Evolutionary conservation across 495 filamentous ascomycete species (phyloP).

Genomic region (Cudoniella acicularis): DNA sequence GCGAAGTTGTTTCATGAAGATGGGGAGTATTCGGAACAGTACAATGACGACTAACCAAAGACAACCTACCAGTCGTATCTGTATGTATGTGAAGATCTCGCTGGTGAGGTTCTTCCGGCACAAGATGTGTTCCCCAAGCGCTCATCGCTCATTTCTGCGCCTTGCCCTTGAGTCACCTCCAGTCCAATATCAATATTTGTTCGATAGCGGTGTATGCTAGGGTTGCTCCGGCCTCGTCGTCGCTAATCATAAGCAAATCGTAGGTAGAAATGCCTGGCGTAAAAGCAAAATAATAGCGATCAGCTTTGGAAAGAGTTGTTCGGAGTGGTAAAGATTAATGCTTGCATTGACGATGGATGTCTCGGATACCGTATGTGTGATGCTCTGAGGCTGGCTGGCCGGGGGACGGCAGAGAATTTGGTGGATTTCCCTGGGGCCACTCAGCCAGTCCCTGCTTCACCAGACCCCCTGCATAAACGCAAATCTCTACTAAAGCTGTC

Average conservation of each 20-base stretch:
- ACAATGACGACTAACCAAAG: background rate
- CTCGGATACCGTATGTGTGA: background rate
- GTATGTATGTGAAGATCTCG: conserved; percentile 11
- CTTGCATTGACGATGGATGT: background rate
- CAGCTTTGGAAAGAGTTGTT: too few relatives aligned
- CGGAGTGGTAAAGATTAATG: background rate
- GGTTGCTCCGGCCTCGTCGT: background rate
- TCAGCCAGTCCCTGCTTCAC: too few relatives aligned
- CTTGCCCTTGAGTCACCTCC: background rate
- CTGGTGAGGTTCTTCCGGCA: conserved; percentile 1
- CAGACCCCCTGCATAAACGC: background rate
- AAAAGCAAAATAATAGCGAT: background rate
- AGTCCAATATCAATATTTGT: background rate
- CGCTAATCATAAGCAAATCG: background rate
- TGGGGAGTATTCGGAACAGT: background rate
- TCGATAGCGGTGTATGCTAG: background rate
- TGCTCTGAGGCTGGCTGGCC: too few relatives aligned
- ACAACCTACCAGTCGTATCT: conserved; percentile 11
- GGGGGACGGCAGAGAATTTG: too few relatives aligned
- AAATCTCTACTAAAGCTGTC: background rate
- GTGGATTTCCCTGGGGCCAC: too few relatives aligned
- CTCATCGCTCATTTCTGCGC: conserved; percentile 20
- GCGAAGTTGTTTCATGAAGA: background rate
- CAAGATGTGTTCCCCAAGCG: conserved; percentile 8
- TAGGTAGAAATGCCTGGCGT: background rate